These are phyloP conservation scores for Colletotrichum plurivorum DNA, from an alignment of 2,329 filamentous ascomycete species.

Conservation along the genomic window DNA sequence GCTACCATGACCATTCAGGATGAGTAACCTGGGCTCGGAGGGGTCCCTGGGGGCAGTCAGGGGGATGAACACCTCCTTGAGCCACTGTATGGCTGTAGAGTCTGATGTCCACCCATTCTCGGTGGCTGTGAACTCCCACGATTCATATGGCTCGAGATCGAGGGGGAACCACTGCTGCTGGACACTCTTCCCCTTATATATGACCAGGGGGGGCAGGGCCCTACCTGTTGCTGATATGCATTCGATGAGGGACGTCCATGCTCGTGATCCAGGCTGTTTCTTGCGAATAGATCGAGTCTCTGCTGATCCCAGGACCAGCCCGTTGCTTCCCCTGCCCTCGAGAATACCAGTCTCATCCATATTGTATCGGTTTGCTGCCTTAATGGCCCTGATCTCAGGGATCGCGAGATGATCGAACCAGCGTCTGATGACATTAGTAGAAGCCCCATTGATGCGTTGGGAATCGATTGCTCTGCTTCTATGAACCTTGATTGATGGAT, in stretches of 20 bases:
- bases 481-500: neutral
- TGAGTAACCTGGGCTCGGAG: neutral
- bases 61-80: neutral
- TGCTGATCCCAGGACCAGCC: neutral
- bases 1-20: too few relatives aligned
- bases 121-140: slow-evolving; percentile 41
- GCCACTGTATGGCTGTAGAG: slow-evolving; percentile 40
- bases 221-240: neutral
- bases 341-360: neutral
- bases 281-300: neutral
- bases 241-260: too few relatives aligned
- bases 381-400: too few relatives aligned
- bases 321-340: neutral
- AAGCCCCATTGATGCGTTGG: neutral
- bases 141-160: slow-evolving; percentile 25
- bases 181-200: slow-evolving; percentile 43
- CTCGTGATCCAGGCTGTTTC: too few relatives aligned
- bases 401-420: neutral
- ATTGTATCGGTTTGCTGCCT: neutral
- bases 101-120: slow-evolving; percentile 44
- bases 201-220: slow-evolving; percentile 39
- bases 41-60: neutral
- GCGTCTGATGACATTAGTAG: neutral
- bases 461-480: neutral
- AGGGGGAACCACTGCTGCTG: slow-evolving; percentile 41